Evolutionary conservation across 2,329 filamentous ascomycete species (phyloP), one percentile per base, ranked within the genome.

Genomic region (Colletotrichum godetiae): DNA sequence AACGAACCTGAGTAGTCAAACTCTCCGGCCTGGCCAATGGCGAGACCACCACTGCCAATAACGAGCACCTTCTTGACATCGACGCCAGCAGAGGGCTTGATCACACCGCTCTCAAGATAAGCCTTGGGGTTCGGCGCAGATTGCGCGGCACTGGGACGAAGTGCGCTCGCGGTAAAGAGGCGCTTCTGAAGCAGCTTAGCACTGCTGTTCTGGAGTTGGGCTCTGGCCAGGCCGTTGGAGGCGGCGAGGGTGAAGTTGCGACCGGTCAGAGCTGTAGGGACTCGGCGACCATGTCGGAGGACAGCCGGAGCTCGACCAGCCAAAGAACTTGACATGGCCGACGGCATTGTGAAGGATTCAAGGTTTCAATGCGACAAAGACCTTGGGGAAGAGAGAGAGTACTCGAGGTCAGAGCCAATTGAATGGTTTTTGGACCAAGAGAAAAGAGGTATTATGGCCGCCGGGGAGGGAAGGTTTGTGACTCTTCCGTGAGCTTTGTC

Each of bases 51-150:
- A 86, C 93, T 95, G 73, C 96, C 96, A 87, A 98, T 98, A 78
- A 98, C 95, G 75, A 98, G 88, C 65, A 98, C 96, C 87, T 98
- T 98, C 88, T 97, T 97, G 76, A 98, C 95, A 82, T 98, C 91
- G 63, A 98, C 93, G 68, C 94, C 86, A 79, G 96, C 89, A 79
- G 90, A 89, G 72, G 93, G 92, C 83, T 95, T 93, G 81, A 98
- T 92, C 73, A 92, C 93, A 78, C 95, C 95, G 85, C 94, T 97
- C 81, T 95, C 92, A 78, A 98, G 88, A 84, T 98, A 98, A 75
- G 95, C 94, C 85, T 95, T 92, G 66, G 95, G 90, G 80, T 93
- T 94, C 68, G 95, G 94, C 65, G 94, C 92, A 76, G 91, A 87
- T 83, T 97, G 90, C 60, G 88, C 84, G 52, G 81, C 82, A 78